phyloP scores from a whole-genome alignment of 1,284 basidiomycete genomes.

The Pyrrhoderma lamaoense region DNA sequence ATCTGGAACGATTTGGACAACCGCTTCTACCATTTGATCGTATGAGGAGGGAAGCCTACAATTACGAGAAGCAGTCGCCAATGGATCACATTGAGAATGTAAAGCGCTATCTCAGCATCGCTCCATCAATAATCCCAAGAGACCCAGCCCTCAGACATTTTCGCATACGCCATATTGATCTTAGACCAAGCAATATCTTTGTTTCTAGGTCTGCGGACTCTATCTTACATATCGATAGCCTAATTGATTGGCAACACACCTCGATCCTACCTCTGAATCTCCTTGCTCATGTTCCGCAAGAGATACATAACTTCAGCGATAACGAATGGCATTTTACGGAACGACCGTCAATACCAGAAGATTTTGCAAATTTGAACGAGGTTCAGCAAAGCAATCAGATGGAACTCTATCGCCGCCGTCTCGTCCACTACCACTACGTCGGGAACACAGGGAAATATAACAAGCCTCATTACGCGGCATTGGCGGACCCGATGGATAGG shows the following conservation, averaged over 20 bases:
- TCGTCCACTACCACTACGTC: constrained; percentile 41
- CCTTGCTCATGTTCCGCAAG: constrained; percentile 36
- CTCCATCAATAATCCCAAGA: constrained; percentile 31
- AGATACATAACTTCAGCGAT: constrained; percentile 42
- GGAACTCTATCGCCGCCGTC: constrained; percentile 33
- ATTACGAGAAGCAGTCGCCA: constrained; percentile 42
- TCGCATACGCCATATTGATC: constrained; percentile 39
- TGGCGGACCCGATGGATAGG: constrained; percentile 29
- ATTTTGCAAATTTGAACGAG: constrained; percentile 30
- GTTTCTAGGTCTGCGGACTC: constrained; percentile 31
- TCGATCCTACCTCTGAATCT: constrained; percentile 42
- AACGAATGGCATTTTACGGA: constrained; percentile 28
- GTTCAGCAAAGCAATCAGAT: constrained; percentile 25
- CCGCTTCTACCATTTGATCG: constrained; percentile 42
- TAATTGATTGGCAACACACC: constrained; percentile 36
- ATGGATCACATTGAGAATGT: constrained; percentile 34
- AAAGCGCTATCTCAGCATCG: constrained; percentile 33
- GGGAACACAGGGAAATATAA: constrained; percentile 35
- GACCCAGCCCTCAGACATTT: constrained; percentile 29
- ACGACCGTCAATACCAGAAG: constrained; percentile 35
- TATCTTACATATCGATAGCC: constrained; percentile 27
- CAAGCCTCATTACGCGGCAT: constrained; percentile 30
- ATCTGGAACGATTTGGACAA: constrained; percentile 41
- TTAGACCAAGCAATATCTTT: constrained; percentile 34
- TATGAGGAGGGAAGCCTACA: constrained; percentile 35